Percentiles rank a stretch among this genome's conserved stretches.
phyloP scores from a whole-genome alignment of 192 early-diverging fungal genomes.

The Backusella luteola region DNA sequence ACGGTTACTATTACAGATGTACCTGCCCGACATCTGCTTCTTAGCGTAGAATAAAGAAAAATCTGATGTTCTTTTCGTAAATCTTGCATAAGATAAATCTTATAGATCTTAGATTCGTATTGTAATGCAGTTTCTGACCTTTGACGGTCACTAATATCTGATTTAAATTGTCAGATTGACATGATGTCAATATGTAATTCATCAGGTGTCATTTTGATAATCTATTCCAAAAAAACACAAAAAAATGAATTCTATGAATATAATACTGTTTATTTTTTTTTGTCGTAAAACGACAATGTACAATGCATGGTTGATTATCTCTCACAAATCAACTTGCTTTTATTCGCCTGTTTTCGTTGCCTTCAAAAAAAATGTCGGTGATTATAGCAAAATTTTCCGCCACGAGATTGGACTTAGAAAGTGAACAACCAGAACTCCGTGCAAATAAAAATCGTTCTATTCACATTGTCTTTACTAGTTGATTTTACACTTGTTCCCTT shows the following conservation, averaged over 20 bases:
- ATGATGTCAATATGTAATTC: background rate
- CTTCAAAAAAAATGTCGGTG: background rate
- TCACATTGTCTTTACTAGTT: background rate
- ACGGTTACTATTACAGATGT: background rate
- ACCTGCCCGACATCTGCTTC: background rate
- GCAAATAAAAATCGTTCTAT: background rate
- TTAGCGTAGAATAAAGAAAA: background rate
- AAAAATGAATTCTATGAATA: background rate
- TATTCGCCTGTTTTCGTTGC: background rate
- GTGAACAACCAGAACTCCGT: background rate
- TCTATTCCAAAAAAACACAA: background rate
- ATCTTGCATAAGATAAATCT: background rate
- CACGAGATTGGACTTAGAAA: background rate
- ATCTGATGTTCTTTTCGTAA: background rate
- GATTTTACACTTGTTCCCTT: background rate
- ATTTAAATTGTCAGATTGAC: background rate
- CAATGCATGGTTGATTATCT: background rate
- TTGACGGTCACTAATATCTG: background rate
- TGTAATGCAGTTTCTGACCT: background rate
- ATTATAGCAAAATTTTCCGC: constrained; percentile 3
- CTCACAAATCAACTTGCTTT: background rate
- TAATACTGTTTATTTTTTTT: background rate
- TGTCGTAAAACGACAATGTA: background rate
- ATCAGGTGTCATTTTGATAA: background rate
- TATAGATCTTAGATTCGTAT: background rate